Conservation (phyloP, 176 grass and related monocot genomes). For the Phragmites australis region DNA sequence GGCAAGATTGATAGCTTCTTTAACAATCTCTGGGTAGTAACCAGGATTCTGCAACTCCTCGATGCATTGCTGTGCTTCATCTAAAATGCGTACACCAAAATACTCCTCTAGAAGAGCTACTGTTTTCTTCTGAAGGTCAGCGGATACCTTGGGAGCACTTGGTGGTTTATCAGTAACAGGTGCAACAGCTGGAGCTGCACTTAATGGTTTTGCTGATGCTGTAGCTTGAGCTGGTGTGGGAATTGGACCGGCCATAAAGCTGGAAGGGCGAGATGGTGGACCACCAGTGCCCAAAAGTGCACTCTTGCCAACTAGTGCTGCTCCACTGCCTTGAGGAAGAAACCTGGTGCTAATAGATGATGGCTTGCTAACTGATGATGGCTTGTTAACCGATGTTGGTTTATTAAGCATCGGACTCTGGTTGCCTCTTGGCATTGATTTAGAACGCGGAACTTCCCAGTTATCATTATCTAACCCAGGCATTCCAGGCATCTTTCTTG, state of each 20-base stretch:
- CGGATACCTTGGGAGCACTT: constrained; percentile 48
- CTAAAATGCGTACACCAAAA: constrained; percentile 70
- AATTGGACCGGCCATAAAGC: constrained; percentile 9
- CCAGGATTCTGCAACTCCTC: constrained; percentile 80
- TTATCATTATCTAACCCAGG: constrained; percentile 83
- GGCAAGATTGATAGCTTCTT: constrained; percentile 87
- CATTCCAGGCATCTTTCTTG: constrained; percentile 99
- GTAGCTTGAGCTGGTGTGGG: constrained; percentile 45
- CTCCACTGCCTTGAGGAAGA: constrained; percentile 78
- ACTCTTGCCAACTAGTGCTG: constrained; percentile 67
- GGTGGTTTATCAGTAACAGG: constrained; percentile 38
- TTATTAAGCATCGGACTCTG: constrained; percentile 46
- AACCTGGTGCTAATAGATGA: constrained; percentile 64
- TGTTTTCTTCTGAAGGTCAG: constrained; percentile 77
- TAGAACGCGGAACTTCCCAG: constrained; percentile 92
- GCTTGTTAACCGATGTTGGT: constrained; percentile 36
- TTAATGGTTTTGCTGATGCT: constrained; percentile 41
- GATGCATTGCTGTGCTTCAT: constrained; percentile 91
- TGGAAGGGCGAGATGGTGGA: constrained; percentile 42
- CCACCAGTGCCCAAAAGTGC: constrained; percentile 56
- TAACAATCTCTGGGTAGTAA: constrained; percentile 83
- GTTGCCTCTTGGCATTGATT: constrained; percentile 70
- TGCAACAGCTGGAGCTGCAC: constrained; percentile 42
- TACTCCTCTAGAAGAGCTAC: constrained; percentile 93
- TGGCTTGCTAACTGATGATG: constrained; percentile 41